Conservation (phyloP, 371 early-diverging fungal species). For the Mortierella sp. region DNA sequence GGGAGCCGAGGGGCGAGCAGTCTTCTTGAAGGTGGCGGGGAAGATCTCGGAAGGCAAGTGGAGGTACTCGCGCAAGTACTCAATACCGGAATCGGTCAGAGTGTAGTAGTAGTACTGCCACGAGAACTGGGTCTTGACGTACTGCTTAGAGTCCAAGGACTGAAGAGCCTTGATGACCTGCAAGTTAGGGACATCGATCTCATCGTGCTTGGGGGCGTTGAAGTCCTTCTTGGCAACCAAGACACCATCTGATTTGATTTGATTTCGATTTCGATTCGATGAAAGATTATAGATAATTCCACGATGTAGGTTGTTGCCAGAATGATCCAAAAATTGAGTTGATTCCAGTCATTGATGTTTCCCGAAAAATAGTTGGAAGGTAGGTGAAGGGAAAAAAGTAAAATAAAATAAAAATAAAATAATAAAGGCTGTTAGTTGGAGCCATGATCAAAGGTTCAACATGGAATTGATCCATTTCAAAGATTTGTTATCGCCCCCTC, state of each 20-base stretch:
- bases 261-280: too few species aligned
- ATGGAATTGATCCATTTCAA: conserved; percentile 9
- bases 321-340: conserved; percentile 7
- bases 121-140: conserved; percentile 97
- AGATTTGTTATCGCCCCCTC: not conserved
- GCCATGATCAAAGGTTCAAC: conserved; percentile 25
- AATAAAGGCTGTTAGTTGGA: too few species aligned
- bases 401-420: not conserved
- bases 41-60: conserved; percentile 97
- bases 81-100: conserved; percentile 97
- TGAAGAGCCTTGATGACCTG: conserved; percentile 99
- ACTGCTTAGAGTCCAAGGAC: conserved; percentile 96
- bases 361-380: not conserved
- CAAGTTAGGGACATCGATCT: conserved; percentile 97
- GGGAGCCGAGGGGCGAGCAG: conserved; percentile 66
- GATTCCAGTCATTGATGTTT: not conserved
- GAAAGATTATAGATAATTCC: too few species aligned
- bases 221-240: conserved; percentile 99
- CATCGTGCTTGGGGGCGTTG: conserved; percentile 95
- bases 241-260: conserved; percentile 71
- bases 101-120: conserved; percentile 99
- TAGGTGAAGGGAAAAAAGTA: not conserved
- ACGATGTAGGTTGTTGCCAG: not conserved
- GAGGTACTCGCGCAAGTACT: conserved; percentile 97
- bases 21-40: conserved; percentile 97